These are phyloP conservation scores for Wickerhamomyces alni DNA, from an alignment of 805 yeast genomes.

Conservation along the genomic window DNA sequence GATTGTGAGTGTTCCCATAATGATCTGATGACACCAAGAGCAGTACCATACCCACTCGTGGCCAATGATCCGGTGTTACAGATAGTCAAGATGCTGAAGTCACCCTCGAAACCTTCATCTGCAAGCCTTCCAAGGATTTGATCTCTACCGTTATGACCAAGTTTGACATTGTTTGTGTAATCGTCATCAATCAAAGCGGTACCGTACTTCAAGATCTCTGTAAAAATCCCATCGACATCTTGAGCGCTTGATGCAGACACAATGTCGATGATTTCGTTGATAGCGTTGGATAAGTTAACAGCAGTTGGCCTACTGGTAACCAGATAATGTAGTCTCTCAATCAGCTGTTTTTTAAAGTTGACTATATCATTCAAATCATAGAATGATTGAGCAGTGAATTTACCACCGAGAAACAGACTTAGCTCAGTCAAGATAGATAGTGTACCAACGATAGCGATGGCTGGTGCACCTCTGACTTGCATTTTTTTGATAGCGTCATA, in stretches of 20 bases:
- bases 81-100: constrained; percentile 80
- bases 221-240: constrained; percentile 24
- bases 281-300: constrained; percentile 79
- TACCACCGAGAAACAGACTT: constrained; percentile 25
- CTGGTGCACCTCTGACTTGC: constrained; percentile 99
- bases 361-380: constrained; percentile 28
- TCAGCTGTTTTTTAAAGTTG: constrained; percentile 32
- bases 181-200: constrained; percentile 66
- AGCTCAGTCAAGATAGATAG: constrained; percentile 77
- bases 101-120: constrained; percentile 47
- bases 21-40: constrained; percentile 85
- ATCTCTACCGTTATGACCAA: constrained; percentile 79
- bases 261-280: constrained; percentile 30
- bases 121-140: constrained; percentile 47
- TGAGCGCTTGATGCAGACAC: constrained; percentile 23
- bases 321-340: constrained; percentile 52
- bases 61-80: constrained; percentile 97
- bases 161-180: constrained; percentile 63
- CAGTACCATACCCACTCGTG: constrained; percentile 97
- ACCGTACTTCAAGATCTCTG: constrained; percentile 37
- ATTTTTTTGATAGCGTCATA: constrained; percentile 76
- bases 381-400: constrained; percentile 21
- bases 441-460: constrained; percentile 93
- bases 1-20: constrained; percentile 39
- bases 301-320: constrained; percentile 91